Evolutionary conservation across 2,329 filamentous ascomycete species (phyloP).

Genomic region (Phyllosticta ampelicida): DNA sequence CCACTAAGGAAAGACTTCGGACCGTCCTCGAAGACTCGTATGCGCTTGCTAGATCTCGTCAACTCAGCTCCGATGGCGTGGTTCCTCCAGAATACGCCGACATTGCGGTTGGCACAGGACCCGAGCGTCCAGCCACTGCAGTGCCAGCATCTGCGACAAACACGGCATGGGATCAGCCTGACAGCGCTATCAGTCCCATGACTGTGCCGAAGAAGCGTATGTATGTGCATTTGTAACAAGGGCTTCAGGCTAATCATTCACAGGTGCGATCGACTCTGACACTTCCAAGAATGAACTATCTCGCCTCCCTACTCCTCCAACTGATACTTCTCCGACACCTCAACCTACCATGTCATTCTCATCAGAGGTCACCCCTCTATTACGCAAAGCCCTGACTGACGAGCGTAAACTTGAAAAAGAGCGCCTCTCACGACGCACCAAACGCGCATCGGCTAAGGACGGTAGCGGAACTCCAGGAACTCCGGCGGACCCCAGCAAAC

Average conservation of each 20-base stretch:
- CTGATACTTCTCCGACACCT: conserved; percentile 37
- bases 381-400: conserved; percentile 46
- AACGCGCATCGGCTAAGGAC: conserved; percentile 23
- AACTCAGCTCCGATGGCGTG: conserved; percentile 67
- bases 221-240: conserved; percentile 17
- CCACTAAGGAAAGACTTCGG: conserved; percentile 67
- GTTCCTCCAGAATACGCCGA: conserved; percentile 67
- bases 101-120: conserved; percentile 48
- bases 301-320: conserved; percentile 35
- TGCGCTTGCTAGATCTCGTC: conserved; percentile 57
- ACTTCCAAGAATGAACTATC: conserved; percentile 18
- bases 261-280: conserved; percentile 16
- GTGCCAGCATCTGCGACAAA: conserved; percentile 28
- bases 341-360: conserved; percentile 43
- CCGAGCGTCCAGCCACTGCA: conserved; percentile 24
- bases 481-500: conserved; percentile 15
- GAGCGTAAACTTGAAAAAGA: conserved; percentile 21
- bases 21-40: conserved; percentile 69
- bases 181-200: conserved; percentile 44
- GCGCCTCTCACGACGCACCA: conserved; percentile 36
- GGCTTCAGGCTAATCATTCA: conserved; percentile 26
- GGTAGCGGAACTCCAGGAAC: conserved; percentile 17
- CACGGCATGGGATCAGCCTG: conserved; percentile 32
- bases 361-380: conserved; percentile 52
- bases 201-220: conserved; percentile 52